Percentiles rank a stretch among this genome's conserved stretches.
Conservation (phyloP, 345 rosid species). For the Rhizophora apiculata region DNA sequence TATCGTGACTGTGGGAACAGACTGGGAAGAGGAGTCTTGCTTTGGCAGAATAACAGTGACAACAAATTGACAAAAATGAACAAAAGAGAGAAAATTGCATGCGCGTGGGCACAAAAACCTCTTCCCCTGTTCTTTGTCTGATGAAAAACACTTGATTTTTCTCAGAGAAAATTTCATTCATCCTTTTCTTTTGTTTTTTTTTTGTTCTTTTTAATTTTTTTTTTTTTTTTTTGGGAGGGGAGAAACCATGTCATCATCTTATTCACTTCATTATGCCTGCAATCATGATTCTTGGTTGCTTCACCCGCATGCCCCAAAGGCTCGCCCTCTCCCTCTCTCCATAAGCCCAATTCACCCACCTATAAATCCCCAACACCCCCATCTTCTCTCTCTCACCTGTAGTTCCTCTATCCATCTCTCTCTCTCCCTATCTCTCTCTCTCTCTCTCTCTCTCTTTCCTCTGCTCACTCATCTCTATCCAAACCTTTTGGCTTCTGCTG, state of each 20-base stretch:
- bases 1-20: background rate
- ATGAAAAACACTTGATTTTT: conserved; percentile 24
- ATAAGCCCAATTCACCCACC: conserved; percentile 4
- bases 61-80: background rate
- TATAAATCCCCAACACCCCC: conserved; percentile 29
- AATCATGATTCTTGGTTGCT: conserved; percentile 98
- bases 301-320: conserved; percentile 78
- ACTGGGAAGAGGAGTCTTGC: background rate
- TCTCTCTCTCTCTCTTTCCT: background rate
- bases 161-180: background rate
- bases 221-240: background rate
- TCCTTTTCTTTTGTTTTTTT: background rate
- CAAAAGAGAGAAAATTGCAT: conserved; percentile 21
- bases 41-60: background rate
- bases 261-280: conserved; percentile 71
- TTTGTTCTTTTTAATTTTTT: background rate
- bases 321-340: background rate
- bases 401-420: conserved; percentile 8
- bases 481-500: background rate
- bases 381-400: conserved; percentile 40
- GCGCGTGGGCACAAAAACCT: conserved; percentile 58
- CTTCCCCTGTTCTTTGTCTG: conserved; percentile 29
- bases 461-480: background rate
- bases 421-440: background rate
- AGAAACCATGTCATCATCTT: conserved; percentile 24